Evolutionary conservation across 2,329 filamentous ascomycete species (phyloP).

Genomic region (Sarocladiaceae sp.): DNA sequence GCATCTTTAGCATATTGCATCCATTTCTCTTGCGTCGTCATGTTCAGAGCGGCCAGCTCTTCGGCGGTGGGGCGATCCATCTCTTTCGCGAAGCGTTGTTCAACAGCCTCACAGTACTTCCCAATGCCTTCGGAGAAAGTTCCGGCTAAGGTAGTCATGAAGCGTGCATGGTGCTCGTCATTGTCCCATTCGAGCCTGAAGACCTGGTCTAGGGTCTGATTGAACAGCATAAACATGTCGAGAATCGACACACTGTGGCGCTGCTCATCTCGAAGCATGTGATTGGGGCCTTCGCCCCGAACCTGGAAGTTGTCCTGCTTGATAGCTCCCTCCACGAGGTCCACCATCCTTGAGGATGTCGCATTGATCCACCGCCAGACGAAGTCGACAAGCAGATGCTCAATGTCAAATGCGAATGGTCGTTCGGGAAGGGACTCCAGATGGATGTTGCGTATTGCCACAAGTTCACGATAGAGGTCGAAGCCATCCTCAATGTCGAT

Average conservation of each 20-base stretch:
- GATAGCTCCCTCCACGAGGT: slow-evolving; percentile 84
- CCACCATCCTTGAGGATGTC: slow-evolving; percentile 71
- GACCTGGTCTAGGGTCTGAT: slow-evolving; percentile 83
- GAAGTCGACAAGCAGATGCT: slow-evolving; percentile 79
- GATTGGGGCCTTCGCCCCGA: slow-evolving; percentile 55
- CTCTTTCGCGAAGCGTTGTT: slow-evolving; percentile 77
- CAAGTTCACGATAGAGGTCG: slow-evolving; percentile 82
- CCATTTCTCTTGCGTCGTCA: slow-evolving; percentile 86
- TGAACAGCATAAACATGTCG: slow-evolving; percentile 91
- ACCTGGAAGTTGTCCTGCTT: slow-evolving; percentile 85
- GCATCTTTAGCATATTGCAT: slow-evolving; percentile 91
- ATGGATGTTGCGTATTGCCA: slow-evolving; percentile 78
- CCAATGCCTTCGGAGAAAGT: slow-evolving; percentile 77
- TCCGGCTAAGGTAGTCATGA: slow-evolving; percentile 90
- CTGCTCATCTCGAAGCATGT: slow-evolving; percentile 67
- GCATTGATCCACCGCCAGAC: slow-evolving; percentile 92
- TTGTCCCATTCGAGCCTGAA: slow-evolving; percentile 86
- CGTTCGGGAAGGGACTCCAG: slow-evolving; percentile 57
- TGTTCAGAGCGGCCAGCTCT: slow-evolving; percentile 69
- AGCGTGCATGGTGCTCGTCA: slow-evolving; percentile 87
- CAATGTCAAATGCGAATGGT: slow-evolving; percentile 81
- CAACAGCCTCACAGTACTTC: slow-evolving; percentile 85
- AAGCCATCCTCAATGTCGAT: slow-evolving; percentile 89
- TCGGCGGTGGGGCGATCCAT: slow-evolving; percentile 90
- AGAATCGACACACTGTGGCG: slow-evolving; percentile 90